Conservation (phyloP, 1,284 basidiomycete genomes). For the Gymnopus androsaceus region DNA sequence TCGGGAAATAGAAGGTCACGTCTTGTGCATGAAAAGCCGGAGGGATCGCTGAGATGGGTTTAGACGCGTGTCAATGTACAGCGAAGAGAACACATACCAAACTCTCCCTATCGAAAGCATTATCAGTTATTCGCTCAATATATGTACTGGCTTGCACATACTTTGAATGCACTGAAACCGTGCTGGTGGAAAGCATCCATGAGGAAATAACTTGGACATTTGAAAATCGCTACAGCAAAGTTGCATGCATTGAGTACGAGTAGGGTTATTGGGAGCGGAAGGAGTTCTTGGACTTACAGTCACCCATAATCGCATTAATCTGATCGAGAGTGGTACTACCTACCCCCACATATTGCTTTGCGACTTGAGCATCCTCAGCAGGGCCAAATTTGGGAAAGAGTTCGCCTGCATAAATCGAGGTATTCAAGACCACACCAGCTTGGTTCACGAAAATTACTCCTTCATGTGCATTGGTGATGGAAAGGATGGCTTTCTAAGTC, state of each 20-base stretch:
- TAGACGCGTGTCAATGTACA: background rate
- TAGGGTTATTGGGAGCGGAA: background rate
- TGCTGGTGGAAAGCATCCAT: slow-evolving; percentile 15
- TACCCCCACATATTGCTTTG: slow-evolving; percentile 20
- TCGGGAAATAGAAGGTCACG: slow-evolving; percentile 24
- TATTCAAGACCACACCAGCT: slow-evolving; percentile 16
- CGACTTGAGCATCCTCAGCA: slow-evolving; percentile 20
- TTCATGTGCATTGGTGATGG: slow-evolving; percentile 33
- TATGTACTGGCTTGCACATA: background rate
- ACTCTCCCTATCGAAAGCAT: slow-evolving; percentile 21
- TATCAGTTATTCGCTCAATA: no score
- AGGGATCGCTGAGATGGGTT: slow-evolving; percentile 24
- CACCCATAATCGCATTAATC: slow-evolving; percentile 21
- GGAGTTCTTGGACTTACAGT: slow-evolving; percentile 7
- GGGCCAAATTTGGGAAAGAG: slow-evolving; percentile 27
- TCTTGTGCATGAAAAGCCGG: slow-evolving; percentile 24
- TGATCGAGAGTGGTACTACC: slow-evolving; percentile 25
- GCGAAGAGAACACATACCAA: slow-evolving; percentile 15
- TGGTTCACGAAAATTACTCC: slow-evolving; percentile 33
- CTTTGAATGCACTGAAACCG: slow-evolving; percentile 14
- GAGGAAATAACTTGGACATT: slow-evolving; percentile 23
- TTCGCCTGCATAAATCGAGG: slow-evolving; percentile 23
- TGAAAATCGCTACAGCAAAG: slow-evolving; percentile 22
- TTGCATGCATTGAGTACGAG: no score
- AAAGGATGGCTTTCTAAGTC: slow-evolving; percentile 28